Percentiles rank a stretch among this genome's conserved stretches.
Conservation (phyloP, 163 green algal species). For the Scenedesmus sp. region DNA sequence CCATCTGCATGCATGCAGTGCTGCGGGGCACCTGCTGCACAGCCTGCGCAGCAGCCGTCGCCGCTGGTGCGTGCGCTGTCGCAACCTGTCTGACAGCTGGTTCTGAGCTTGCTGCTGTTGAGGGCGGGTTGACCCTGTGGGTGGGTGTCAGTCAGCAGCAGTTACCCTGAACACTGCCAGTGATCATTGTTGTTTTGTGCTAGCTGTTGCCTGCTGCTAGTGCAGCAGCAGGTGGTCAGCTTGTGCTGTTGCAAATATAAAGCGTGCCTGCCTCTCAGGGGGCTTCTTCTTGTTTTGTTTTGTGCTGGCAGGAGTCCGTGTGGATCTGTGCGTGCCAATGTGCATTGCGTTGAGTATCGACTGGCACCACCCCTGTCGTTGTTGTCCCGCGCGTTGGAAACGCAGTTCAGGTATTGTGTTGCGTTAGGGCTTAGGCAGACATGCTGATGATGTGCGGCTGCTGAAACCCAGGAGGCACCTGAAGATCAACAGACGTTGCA, state of each 20-base stretch:
- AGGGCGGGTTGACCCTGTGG: not conserved
- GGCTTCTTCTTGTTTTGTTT: not conserved
- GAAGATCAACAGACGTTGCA: not conserved
- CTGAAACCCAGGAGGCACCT: not conserved
- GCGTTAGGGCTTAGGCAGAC: not conserved
- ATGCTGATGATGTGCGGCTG: not conserved
- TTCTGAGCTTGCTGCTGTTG: not conserved
- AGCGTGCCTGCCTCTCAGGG: not conserved
- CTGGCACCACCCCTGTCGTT: not conserved
- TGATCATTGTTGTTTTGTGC: not conserved
- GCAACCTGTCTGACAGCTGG: not conserved
- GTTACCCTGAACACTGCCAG: not conserved
- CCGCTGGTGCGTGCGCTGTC: not conserved
- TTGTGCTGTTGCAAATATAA: not conserved
- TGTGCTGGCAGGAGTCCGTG: not conserved
- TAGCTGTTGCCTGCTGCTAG: not conserved
- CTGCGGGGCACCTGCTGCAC: not conserved
- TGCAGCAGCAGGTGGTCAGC: not conserved
- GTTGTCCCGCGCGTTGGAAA: not conserved
- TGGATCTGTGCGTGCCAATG: not conserved
- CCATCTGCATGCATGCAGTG: not conserved
- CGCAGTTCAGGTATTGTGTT: not conserved
- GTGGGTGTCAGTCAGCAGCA: not conserved
- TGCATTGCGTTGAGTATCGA: not conserved
- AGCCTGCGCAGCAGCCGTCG: not conserved